Percentiles rank a stretch among this genome's conserved stretches.
Conservation (phyloP, 140 eudicot species). For the Erigeron philadelphicus region DNA sequence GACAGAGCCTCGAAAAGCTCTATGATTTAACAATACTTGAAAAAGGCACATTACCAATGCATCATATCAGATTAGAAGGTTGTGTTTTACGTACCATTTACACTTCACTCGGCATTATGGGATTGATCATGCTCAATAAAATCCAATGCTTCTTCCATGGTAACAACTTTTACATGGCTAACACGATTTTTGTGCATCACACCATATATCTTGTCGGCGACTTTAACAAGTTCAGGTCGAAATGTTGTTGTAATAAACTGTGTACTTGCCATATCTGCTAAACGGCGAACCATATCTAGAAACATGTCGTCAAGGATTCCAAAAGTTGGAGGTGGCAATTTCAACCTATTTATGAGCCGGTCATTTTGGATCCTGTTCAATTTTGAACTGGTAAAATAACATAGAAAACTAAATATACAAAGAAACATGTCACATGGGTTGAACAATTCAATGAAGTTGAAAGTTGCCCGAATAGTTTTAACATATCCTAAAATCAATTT, state of each 20-base stretch:
- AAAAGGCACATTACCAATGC: neutral
- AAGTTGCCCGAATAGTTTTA: no score
- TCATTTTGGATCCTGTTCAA: no score
- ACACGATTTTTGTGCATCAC: constrained; percentile 88
- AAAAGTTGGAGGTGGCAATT: neutral
- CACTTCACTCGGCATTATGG: constrained; percentile 60
- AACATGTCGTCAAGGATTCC: constrained; percentile 34
- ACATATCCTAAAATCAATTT: no score
- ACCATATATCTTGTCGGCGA: constrained; percentile 92
- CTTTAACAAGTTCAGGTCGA: constrained; percentile 81
- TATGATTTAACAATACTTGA: neutral
- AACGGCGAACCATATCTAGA: constrained; percentile 89
- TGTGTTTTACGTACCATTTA: neutral
- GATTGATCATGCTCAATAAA: constrained; percentile 89
- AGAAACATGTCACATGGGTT: no score
- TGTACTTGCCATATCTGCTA: constrained; percentile 83
- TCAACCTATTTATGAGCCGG: no score
- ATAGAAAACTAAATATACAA: no score
- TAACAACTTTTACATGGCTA: constrained; percentile 72
- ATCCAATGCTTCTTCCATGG: constrained; percentile 72
- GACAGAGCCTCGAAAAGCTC: neutral
- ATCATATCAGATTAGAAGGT: neutral
- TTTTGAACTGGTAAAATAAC: no score
- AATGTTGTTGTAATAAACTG: constrained; percentile 92
- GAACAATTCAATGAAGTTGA: no score